Percentiles rank a stretch among this genome's conserved stretches.
These are phyloP conservation scores for Tremellales sp. DNA, from an alignment of 1,284 basidiomycete species.

Conservation along the genomic window DNA sequence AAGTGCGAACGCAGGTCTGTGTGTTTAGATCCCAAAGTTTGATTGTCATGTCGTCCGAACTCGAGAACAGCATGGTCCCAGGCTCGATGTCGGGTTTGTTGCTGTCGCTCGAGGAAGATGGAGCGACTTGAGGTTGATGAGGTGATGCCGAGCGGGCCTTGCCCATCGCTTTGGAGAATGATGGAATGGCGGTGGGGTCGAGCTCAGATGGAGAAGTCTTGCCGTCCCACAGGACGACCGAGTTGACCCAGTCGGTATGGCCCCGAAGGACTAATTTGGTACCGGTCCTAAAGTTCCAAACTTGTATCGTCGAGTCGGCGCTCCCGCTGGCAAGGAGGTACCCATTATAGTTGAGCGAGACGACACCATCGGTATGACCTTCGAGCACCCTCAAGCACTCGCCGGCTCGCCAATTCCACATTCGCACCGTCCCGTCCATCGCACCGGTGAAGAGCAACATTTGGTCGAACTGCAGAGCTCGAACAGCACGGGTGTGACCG, in stretches of 20 bases:
- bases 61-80: conserved; percentile 93
- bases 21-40: conserved; percentile 87
- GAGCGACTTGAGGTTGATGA: too few relatives aligned
- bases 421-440: conserved; percentile 92
- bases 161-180: conserved; percentile 26
- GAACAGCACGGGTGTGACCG: conserved; percentile 87
- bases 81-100: conserved; percentile 56
- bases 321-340: conserved; percentile 88
- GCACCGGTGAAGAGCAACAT: conserved; percentile 92
- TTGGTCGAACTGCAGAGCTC: conserved; percentile 93
- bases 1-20: conserved; percentile 76
- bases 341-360: conserved; percentile 87
- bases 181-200: conserved; percentile 47
- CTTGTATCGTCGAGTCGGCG: conserved; percentile 81
- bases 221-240: conserved; percentile 89
- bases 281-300: conserved; percentile 90
- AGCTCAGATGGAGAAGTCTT: conserved; percentile 50
- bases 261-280: conserved; percentile 89
- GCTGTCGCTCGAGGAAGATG: not conserved
- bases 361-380: conserved; percentile 88
- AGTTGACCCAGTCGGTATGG: conserved; percentile 95
- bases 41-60: conserved; percentile 90
- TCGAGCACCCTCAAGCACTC: conserved; percentile 71
- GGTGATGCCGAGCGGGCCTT: conserved; percentile 3
- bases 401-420: conserved; percentile 96